phyloP scores from a whole-genome alignment of 768 basidiomycete genomes.

The Tulasnella calospora region DNA sequence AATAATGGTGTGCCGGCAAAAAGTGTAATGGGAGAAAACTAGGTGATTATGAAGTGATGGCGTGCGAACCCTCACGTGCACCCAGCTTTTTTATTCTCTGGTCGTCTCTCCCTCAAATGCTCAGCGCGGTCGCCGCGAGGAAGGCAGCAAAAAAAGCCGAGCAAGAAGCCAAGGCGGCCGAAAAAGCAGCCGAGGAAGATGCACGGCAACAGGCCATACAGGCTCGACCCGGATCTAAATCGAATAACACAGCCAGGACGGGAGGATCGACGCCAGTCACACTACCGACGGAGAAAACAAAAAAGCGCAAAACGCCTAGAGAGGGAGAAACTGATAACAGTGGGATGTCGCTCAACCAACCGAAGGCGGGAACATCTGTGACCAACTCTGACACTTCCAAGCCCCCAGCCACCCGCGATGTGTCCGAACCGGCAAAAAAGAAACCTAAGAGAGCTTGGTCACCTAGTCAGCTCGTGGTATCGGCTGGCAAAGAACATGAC shows the following conservation, averaged over 20 bases:
- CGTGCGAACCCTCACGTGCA: not conserved
- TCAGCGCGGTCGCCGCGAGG: slow-evolving; percentile 27
- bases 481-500: slow-evolving; percentile 44
- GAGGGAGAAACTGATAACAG: not conserved
- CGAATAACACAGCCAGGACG: not conserved
- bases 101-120: not conserved
- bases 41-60: not conserved
- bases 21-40: not conserved
- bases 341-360: not conserved
- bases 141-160: slow-evolving; percentile 4
- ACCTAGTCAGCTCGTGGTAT: slow-evolving; percentile 51
- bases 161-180: not conserved
- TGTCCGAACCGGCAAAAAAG: not conserved
- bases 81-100: not conserved
- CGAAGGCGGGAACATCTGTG: not conserved
- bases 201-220: not conserved
- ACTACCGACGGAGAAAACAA: not conserved
- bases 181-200: slow-evolving; percentile 17
- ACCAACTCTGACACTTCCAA: too few species aligned
- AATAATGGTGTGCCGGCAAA: not conserved
- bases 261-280: not conserved
- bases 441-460: slow-evolving; percentile 48
- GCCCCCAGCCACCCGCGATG: not conserved
- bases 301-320: not conserved
- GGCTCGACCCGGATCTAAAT: not conserved